Evolutionary conservation across 306 rosid genomes (phyloP).

Genomic region (Canavalia gladiata): DNA sequence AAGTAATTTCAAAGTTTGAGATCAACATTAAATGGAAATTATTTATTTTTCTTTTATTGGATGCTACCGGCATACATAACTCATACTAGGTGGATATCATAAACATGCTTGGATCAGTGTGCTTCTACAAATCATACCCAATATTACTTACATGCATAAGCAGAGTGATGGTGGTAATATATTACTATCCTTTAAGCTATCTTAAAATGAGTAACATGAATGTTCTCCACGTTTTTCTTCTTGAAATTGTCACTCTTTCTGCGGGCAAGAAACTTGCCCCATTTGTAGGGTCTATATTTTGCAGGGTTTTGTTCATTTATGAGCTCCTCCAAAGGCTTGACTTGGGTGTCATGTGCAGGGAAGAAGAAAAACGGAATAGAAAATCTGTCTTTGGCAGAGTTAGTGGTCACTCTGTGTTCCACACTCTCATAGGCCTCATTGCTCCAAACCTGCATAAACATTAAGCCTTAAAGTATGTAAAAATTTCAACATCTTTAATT

Average conservation of each 20-base stretch:
- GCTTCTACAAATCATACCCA: background rate
- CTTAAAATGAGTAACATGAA: slow-evolving; percentile 57
- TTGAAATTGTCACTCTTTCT: slow-evolving; percentile 54
- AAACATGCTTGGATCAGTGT: background rate
- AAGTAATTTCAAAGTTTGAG: background rate
- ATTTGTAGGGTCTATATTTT: slow-evolving; percentile 61
- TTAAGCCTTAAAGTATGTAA: no score
- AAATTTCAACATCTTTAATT: no score
- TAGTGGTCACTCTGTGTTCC: slow-evolving; percentile 81
- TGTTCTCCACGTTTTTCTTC: slow-evolving; percentile 59
- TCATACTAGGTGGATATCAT: background rate
- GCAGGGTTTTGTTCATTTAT: slow-evolving; percentile 54
- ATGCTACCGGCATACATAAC: background rate
- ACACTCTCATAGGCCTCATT: slow-evolving; percentile 78
- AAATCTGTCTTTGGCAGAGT: slow-evolving; percentile 67
- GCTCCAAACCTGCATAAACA: slow-evolving; percentile 76
- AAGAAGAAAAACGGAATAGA: slow-evolving; percentile 70
- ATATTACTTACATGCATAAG: background rate
- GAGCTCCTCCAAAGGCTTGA: slow-evolving; percentile 75
- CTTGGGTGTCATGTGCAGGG: slow-evolving; percentile 60
- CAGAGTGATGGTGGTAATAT: background rate
- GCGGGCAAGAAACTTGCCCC: slow-evolving; percentile 63
- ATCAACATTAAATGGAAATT: background rate
- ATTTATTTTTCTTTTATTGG: background rate
- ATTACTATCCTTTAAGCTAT: background rate